Conservation (phyloP, 2,329 filamentous ascomycete genomes). For the Aureobasidium sp. region DNA sequence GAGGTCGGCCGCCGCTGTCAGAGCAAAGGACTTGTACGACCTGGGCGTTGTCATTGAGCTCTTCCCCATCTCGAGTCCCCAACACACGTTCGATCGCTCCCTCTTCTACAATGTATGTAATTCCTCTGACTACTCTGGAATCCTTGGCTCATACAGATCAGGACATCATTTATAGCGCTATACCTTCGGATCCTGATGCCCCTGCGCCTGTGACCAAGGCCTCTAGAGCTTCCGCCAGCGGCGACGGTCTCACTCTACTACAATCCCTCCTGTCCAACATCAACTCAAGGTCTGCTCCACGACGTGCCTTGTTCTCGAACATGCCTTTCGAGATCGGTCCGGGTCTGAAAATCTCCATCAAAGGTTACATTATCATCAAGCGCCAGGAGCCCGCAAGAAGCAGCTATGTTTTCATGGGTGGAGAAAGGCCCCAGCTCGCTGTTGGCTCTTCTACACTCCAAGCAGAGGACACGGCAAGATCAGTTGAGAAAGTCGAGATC, state of each 20-base stretch:
- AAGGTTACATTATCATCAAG: slow-evolving; percentile 85
- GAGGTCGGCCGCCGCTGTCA: slow-evolving; percentile 69
- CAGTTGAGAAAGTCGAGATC: slow-evolving; percentile 72
- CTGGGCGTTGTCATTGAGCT: slow-evolving; percentile 85
- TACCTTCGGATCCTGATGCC: slow-evolving; percentile 64
- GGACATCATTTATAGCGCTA: slow-evolving; percentile 79
- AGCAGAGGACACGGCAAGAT: slow-evolving; percentile 68
- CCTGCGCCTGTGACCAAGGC: slow-evolving; percentile 46
- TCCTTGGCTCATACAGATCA: slow-evolving; percentile 35
- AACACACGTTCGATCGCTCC: slow-evolving; percentile 66
- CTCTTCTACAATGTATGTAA: slow-evolving; percentile 70
- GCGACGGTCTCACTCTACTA: slow-evolving; percentile 71
- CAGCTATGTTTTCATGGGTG: slow-evolving; percentile 81
- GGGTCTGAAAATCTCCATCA: slow-evolving; percentile 77
- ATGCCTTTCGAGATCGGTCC: slow-evolving; percentile 85
- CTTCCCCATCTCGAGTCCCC: slow-evolving; percentile 73
- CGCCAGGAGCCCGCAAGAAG: slow-evolving; percentile 73
- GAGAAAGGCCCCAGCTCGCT: slow-evolving; percentile 78
- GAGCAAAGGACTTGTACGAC: slow-evolving; percentile 92
- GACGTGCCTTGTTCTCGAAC: slow-evolving; percentile 77
- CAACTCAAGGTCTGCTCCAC: slow-evolving; percentile 81
- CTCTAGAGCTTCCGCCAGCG: slow-evolving; percentile 58
- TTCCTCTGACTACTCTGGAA: slow-evolving; percentile 40
- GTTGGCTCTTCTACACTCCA: slow-evolving; percentile 65
- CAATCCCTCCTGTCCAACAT: slow-evolving; percentile 79